Conservation (phyloP, 768 basidiomycete species). For the Serendipita vermifera region DNA sequence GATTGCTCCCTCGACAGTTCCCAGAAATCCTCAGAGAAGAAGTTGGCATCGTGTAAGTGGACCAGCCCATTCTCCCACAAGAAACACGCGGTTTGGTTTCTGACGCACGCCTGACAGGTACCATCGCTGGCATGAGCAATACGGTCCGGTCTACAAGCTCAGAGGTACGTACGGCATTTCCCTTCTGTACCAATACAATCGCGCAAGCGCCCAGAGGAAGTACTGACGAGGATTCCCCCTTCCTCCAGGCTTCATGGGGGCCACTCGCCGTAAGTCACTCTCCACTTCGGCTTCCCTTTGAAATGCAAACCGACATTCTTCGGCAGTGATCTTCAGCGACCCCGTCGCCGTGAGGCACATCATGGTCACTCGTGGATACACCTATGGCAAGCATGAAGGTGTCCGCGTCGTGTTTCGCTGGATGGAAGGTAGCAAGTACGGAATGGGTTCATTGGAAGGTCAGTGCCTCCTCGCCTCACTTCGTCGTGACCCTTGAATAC, state of each 20-base stretch:
- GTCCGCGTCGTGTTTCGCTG: constrained; percentile 1
- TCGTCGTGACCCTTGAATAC: not conserved
- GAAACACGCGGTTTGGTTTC: no score
- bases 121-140: constrained; percentile 6
- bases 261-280: not conserved
- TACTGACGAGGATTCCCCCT: no score
- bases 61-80: no score
- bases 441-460: constrained; percentile 5
- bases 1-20: not conserved
- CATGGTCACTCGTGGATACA: not conserved
- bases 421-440: not conserved
- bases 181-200: no score
- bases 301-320: no score
- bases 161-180: not conserved
- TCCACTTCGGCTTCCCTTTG: no score
- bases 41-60: not conserved
- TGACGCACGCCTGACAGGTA: no score
- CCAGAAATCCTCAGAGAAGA: constrained; percentile 2
- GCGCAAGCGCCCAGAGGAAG: no score
- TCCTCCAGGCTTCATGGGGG: not conserved
- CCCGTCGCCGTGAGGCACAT: not conserved
- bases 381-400: constrained; percentile 2
- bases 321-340: not conserved
- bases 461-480: not conserved
- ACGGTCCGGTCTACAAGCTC: constrained; percentile 3